Evolutionary conservation across 306 rosid species (phyloP).

Genomic region (Ormosia semicastrata): DNA sequence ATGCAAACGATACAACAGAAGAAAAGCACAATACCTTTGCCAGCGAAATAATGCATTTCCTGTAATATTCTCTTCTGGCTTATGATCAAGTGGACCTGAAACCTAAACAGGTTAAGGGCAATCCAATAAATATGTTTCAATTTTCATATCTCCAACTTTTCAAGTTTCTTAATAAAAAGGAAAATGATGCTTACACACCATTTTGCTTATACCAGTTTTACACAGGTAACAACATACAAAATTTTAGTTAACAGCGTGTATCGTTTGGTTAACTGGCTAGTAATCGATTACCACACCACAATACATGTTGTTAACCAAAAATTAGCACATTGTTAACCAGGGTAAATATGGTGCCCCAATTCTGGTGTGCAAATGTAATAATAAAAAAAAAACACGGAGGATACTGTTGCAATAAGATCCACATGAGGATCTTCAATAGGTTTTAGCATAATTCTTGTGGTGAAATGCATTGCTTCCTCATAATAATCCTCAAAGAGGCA

Average conservation of each 20-base stretch:
- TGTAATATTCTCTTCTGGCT: conserved; percentile 51
- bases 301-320: too few species aligned
- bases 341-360: too few species aligned
- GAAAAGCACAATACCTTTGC: conserved; percentile 66
- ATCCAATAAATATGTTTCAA: conserved; percentile 25
- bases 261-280: background rate
- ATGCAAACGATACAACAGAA: background rate
- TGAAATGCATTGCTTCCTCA: conserved; percentile 68
- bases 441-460: conserved; percentile 81
- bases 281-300: too few species aligned
- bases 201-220: background rate
- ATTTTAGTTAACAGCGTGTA: too few species aligned
- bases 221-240: too few species aligned
- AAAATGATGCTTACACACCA: too few species aligned
- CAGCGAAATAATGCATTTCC: conserved; percentile 93
- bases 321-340: too few species aligned
- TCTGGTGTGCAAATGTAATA: too few species aligned
- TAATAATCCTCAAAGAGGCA: conserved; percentile 83
- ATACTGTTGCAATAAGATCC: conserved; percentile 91
- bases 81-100: conserved; percentile 86
- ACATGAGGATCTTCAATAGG: conserved; percentile 96
- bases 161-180: background rate
- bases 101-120: conserved; percentile 57
- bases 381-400: background rate
- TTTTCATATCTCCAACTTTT: background rate